Evolutionary conservation across 176 grass and related monocot genomes (phyloP), one percentile per base, ranked within the genome.

Genomic region (Rhynchospora breviuscula): DNA sequence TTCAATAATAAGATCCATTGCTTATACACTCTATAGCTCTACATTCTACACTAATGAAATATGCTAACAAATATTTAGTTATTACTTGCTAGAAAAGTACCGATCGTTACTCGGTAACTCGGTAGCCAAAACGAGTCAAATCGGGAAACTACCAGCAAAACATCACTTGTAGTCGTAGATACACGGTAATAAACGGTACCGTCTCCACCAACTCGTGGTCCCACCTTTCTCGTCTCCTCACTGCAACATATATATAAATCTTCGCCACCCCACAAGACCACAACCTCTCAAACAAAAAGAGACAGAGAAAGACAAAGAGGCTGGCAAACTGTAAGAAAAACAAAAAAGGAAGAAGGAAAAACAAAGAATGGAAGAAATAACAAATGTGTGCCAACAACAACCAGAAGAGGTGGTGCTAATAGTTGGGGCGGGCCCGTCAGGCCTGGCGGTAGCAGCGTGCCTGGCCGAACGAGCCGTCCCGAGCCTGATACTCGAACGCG

Each of bases 361-460:
- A 26, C 17, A 2, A 68, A 62, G 21, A 62, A 77, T 77, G 73
- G 73, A 29, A 54, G 47, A 56, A 47, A 53, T 56, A 53, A 14
- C 1, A 77, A 77, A 26, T 54, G 47, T 56, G 10, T 49, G 1
- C 44, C 44, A 63, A 12, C 79, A n/a, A 67, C 61, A 82, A 53
- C 44, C 29, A 72, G 85, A 87, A 59, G 82, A 84, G 75, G 76
- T 81, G 10, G 85, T 87, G 63, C 63, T 95, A 64, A 90, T 98
- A 66, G 95, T 98, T 0, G 95, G 92, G 1, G 95, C 95, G 0
- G 95, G 95, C 14, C 95, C 88, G 79, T 93, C 95, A 0, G 95
- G 95, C 0, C 85, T 98, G 2, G 95, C 92, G 10, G 88, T 49
- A 61, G 89, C 95, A 17, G 91, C 92, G 13, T 98, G 90, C 87